Percentiles rank a stretch among this genome's conserved stretches.
These are phyloP conservation scores for Huntiella abstrusa DNA, from an alignment of 2,329 filamentous ascomycete genomes.

Conservation along the genomic window DNA sequence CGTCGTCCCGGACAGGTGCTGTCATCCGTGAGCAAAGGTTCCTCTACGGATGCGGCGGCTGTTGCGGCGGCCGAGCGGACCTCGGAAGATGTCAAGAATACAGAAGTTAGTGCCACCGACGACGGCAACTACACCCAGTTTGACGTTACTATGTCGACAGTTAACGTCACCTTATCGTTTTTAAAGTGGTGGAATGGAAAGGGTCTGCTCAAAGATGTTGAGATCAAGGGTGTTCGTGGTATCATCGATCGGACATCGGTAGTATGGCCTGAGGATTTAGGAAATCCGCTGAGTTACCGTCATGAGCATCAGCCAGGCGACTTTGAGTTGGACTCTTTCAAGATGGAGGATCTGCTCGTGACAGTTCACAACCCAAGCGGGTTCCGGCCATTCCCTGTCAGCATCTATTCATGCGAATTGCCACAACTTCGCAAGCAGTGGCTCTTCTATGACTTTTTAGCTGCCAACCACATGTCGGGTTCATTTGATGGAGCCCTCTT, in stretches of 20 bases:
- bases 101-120: constrained; percentile 37
- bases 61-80: constrained; percentile 58
- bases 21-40: constrained; percentile 81
- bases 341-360: constrained; percentile 79
- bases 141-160: constrained; percentile 81
- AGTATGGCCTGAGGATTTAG: constrained; percentile 39
- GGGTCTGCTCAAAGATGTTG: constrained; percentile 75
- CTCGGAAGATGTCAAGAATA: constrained; percentile 23
- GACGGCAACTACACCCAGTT: constrained; percentile 98
- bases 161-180: constrained; percentile 92
- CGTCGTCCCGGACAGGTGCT: constrained; percentile 65
- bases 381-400: constrained; percentile 89
- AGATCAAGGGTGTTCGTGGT: constrained; percentile 81
- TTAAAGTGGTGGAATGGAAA: constrained; percentile 99
- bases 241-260: constrained; percentile 82
- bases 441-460: constrained; percentile 94
- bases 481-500: constrained; percentile 92
- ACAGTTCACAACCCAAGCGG: constrained; percentile 78
- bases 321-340: constrained; percentile 94
- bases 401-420: constrained; percentile 88
- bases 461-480: constrained; percentile 88
- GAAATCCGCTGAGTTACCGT: constrained; percentile 73
- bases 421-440: constrained; percentile 87
- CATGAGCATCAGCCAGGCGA: constrained; percentile 80
- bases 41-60: constrained; percentile 64